Evolutionary conservation across 2,329 filamentous ascomycete species (phyloP), one percentile per base, ranked within the genome.

Genomic region (Penicillium sp.): DNA sequence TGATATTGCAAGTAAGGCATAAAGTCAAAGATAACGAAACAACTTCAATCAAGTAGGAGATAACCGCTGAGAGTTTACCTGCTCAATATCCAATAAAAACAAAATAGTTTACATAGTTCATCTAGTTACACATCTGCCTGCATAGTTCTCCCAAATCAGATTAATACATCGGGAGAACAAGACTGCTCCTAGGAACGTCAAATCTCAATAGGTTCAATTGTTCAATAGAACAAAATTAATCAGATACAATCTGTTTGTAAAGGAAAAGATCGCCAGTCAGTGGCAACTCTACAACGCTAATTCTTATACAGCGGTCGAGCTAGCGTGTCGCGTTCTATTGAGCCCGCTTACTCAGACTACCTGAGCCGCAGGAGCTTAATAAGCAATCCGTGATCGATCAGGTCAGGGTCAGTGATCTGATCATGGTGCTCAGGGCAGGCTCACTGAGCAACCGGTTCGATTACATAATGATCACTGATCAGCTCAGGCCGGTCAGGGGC

Each of bases 401-500:
- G 31, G 31, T 9, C 31, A 34, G 31, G 31, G 8, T 34, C 31
- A 34, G 8, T 34, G 31, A 34, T 9, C 31, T 10, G 14, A 34
- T 34, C 31, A 34, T 6, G 14, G 31, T 34, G 14, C 7, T 34
- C 14, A n/a, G 31, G 14, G 7, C 31, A 34, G 31, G 14, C 31
- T 34, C 31, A 34, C 8, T 34, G 31, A 34, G 31, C 14, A n/a
- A 34, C 31, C 31, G 31, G 31, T n/a, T 34, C 14, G 31, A 34
- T 34, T n/a, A 34, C 26, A 29, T 29, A 29, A 29, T 29, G n/a
- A n/a, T 29, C 26, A 29, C 11, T 29, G 31, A 34, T 5, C 31
- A 34, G 31, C 31, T 34, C 37, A 55, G 26, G 40, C 23, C 24
- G 40, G 19, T 55, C 46, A 55, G 52, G 47, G 39, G 19, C 34